These are phyloP conservation scores for Friedmanniomyces simplex DNA, from an alignment of 495 filamentous ascomycete genomes.

Conservation along the genomic window DNA sequence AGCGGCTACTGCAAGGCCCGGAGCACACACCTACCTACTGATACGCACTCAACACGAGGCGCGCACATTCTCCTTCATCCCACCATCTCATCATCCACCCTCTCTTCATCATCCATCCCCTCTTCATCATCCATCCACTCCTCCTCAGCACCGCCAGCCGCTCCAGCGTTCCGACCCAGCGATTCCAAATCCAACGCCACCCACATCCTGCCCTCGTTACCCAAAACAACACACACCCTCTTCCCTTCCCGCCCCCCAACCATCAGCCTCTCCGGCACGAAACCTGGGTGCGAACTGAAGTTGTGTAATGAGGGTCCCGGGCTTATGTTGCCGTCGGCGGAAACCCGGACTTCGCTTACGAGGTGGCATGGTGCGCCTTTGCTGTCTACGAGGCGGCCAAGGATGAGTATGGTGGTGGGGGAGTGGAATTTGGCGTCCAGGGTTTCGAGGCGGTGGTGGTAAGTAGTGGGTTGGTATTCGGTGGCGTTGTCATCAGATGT, in stretches of 20 bases:
- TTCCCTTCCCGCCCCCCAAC: constrained; percentile 27
- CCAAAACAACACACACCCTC: constrained; percentile 26
- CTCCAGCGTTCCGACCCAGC: not conserved
- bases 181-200: constrained; percentile 26
- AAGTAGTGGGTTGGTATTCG: not conserved
- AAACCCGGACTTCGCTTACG: not conserved
- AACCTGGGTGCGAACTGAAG: constrained; percentile 19
- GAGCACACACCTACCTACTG: too few relatives aligned
- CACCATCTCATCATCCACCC: not conserved
- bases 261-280: constrained; percentile 23
- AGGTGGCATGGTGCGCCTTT: constrained; percentile 3
- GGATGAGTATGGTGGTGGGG: not conserved
- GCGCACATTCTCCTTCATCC: too few relatives aligned
- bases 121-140: not conserved
- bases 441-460: not conserved
- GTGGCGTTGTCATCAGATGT: not conserved
- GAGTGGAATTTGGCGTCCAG: constrained; percentile 4
- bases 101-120: not conserved
- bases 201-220: constrained; percentile 23
- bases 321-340: not conserved
- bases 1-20: too few relatives aligned
- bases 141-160: not conserved
- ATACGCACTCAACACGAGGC: too few relatives aligned
- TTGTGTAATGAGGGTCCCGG: constrained; percentile 3
- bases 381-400: not conserved